These are phyloP conservation scores for Jacaranda mimosifolia DNA, from an alignment of 257 asterid genomes.

Conservation along the genomic window DNA sequence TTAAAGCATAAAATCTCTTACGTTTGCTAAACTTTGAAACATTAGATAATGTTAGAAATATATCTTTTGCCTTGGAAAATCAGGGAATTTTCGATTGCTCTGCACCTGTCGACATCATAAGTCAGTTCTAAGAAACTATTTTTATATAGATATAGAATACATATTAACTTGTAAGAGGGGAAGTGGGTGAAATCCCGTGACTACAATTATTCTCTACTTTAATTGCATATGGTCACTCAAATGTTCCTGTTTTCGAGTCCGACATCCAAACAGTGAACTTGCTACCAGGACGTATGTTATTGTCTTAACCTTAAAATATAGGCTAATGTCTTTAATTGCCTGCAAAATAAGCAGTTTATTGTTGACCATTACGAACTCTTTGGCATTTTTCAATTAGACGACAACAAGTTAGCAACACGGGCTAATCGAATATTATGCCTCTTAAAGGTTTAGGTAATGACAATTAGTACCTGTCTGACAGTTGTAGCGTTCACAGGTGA, in stretches of 20 bases:
- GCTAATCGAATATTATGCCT: constrained; percentile 35
- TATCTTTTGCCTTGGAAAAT: no score
- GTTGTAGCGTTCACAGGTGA: constrained; percentile 43
- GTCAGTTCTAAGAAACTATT: no score
- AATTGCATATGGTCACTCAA: not conserved
- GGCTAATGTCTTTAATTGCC: not conserved
- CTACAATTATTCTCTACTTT: not conserved
- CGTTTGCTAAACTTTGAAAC: no score
- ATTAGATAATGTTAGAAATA: no score
- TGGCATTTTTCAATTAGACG: constrained; percentile 6
- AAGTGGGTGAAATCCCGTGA: constrained; percentile 5
- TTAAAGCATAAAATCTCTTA: not conserved
- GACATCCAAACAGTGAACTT: not conserved
- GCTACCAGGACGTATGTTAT: not conserved
- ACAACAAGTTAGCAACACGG: constrained; percentile 4
- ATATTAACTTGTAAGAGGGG: not conserved
- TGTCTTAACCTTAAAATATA: not conserved
- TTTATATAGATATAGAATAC: not conserved
- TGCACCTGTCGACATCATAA: no score
- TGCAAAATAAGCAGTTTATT: not conserved
- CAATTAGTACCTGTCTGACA: constrained; percentile 40
- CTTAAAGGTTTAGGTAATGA: constrained; percentile 37
- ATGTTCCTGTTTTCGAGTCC: not conserved
- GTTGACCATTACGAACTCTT: not conserved
- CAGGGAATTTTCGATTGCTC: no score